Conservation (phyloP, 1,284 basidiomycete species). For the Sporisorium reilianum region DNA sequence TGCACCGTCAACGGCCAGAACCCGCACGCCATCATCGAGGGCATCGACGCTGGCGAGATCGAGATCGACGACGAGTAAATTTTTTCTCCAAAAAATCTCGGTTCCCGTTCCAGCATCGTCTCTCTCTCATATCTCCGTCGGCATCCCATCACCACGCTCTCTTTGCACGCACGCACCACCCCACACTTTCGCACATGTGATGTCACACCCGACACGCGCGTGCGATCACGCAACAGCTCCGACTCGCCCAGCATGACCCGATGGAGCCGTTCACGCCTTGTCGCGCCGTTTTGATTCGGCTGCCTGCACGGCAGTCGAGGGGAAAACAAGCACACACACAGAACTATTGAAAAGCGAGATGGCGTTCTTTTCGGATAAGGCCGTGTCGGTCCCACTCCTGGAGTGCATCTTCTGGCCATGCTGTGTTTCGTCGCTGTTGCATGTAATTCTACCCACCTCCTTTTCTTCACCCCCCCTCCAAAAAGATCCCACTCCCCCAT, state of each 20-base stretch:
- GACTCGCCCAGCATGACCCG: background rate
- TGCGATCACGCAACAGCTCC: constrained; percentile 21
- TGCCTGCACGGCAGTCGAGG: constrained; percentile 1
- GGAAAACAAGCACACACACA: constrained; percentile 16
- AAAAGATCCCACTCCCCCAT: constrained; percentile 17
- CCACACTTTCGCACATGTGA: background rate
- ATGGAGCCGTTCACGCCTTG: constrained; percentile 1
- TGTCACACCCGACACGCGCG: background rate
- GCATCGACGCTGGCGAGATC: constrained; percentile 93
- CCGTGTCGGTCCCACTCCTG: background rate
- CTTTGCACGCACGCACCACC: background rate
- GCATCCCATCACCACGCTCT: constrained; percentile 9
- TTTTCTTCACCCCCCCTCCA: constrained; percentile 2
- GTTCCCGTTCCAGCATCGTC: constrained; percentile 18
- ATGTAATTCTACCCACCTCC: constrained; percentile 42
- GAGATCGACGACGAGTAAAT: constrained; percentile 71
- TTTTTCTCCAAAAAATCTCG: constrained; percentile 1
- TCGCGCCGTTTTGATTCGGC: constrained; percentile 3
- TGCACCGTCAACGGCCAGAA: constrained; percentile 96
- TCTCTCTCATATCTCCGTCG: constrained; percentile 12
- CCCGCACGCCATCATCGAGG: constrained; percentile 95
- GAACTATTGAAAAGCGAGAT: constrained; percentile 44
- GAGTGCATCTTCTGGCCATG: background rate
- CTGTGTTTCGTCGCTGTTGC: constrained; percentile 10
- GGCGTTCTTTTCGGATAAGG: constrained; percentile 10